Conservation (phyloP, 495 filamentous ascomycete genomes). For the Xanthoparmelia taractica region DNA sequence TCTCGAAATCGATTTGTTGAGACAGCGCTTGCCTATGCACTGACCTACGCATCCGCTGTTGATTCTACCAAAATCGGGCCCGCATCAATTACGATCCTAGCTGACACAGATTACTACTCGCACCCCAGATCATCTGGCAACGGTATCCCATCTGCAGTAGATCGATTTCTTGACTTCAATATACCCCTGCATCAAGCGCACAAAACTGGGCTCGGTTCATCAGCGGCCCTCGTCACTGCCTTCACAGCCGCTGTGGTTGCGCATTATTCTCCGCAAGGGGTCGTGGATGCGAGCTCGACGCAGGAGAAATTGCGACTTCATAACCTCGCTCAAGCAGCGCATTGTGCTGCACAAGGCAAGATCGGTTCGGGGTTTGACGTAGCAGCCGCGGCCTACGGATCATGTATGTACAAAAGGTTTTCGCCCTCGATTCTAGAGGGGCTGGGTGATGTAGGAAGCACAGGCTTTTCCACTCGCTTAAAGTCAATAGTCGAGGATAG, state of each 20-base stretch:
- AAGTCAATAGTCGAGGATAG: constrained; percentile 56
- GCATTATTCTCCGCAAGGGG: constrained; percentile 61
- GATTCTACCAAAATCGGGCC: constrained; percentile 53
- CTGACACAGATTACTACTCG: constrained; percentile 96
- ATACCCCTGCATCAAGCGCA: constrained; percentile 70
- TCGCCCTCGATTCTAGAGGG: constrained; percentile 64
- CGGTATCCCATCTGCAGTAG: constrained; percentile 24
- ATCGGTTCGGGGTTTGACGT: constrained; percentile 95
- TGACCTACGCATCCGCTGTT: constrained; percentile 66
- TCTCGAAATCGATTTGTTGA: constrained; percentile 78
- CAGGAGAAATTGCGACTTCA: constrained; percentile 50
- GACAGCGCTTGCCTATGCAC: constrained; percentile 75
- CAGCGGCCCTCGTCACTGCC: constrained; percentile 88
- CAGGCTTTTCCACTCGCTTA: constrained; percentile 59
- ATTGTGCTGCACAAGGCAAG: constrained; percentile 95
- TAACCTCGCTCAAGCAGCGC: constrained; percentile 86
- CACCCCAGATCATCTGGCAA: constrained; percentile 44
- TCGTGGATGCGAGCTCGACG: constrained; percentile 46
- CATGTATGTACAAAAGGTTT: constrained; percentile 84
- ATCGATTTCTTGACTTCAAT: constrained; percentile 68
- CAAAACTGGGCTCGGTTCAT: constrained; percentile 95
- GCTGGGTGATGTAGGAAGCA: constrained; percentile 54
- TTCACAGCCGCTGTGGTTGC: constrained; percentile 68
- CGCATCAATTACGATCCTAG: constrained; percentile 74
- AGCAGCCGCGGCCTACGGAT: constrained; percentile 86